These are phyloP conservation scores for Forsythia viridissima DNA, from an alignment of 257 asterid genomes.

Conservation along the genomic window DNA sequence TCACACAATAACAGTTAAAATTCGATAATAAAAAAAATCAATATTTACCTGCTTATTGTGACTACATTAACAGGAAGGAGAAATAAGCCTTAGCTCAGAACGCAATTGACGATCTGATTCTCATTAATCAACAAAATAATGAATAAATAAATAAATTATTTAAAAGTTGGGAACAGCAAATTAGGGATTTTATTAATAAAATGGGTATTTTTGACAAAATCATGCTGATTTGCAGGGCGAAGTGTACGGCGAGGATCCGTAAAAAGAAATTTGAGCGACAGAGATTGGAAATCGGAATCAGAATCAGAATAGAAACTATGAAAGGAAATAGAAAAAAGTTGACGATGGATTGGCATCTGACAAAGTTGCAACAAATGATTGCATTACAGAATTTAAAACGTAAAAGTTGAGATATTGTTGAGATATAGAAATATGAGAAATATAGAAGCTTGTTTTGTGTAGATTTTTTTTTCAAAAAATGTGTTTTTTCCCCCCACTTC, in stretches of 20 bases:
- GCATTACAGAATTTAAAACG: too few species aligned
- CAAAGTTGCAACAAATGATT: too few species aligned
- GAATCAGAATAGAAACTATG: neutral
- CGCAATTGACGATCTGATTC: constrained; percentile 22
- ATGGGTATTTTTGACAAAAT: constrained; percentile 15
- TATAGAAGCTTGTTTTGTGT: too few species aligned
- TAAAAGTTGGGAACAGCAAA: neutral
- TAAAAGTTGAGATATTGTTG: too few species aligned
- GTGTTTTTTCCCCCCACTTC: too few species aligned
- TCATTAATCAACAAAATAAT: constrained; percentile 6
- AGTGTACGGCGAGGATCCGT: constrained; percentile 25
- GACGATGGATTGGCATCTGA: too few species aligned
- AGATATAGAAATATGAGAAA: too few species aligned
- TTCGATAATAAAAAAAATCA: neutral
- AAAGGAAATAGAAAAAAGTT: neutral
- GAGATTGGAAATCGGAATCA: neutral
- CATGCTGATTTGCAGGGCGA: constrained; percentile 12
- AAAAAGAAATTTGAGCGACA: constrained; percentile 21
- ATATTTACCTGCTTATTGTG: constrained; percentile 24
- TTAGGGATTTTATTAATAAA: constrained; percentile 3
- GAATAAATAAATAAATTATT: neutral
- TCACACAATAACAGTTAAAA: neutral
- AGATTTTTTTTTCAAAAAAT: too few species aligned
- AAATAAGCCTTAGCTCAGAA: constrained; percentile 28
- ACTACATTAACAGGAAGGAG: constrained; percentile 12